Percentiles rank a stretch among this genome's conserved stretches.
Conservation (phyloP, 1,284 basidiomycete species). For the Trichosporon sp. region DNA sequence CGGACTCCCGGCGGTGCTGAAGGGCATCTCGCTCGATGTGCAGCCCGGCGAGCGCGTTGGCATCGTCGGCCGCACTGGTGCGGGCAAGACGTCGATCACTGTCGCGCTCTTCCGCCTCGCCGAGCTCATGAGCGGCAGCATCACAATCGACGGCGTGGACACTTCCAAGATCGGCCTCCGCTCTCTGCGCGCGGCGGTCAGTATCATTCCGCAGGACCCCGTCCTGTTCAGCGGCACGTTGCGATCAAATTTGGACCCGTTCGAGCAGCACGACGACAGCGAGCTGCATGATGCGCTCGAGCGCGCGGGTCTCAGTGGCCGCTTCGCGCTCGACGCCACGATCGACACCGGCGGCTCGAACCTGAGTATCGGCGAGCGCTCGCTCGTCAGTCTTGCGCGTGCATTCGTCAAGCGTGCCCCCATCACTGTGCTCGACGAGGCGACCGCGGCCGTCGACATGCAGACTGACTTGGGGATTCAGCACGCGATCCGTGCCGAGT, state of each 20-base stretch:
- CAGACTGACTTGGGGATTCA: constrained; percentile 73
- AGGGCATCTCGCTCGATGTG: constrained; percentile 49
- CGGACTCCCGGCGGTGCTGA: constrained; percentile 59
- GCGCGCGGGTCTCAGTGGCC: constrained; percentile 64
- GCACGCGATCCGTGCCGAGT: constrained; percentile 66
- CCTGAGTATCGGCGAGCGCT: constrained; percentile 65
- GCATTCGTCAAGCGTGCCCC: constrained; percentile 64
- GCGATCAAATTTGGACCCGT: constrained; percentile 68
- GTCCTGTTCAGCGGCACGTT: constrained; percentile 61
- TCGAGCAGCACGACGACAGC: constrained; percentile 71
- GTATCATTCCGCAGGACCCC: constrained; percentile 66
- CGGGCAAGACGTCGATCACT: constrained; percentile 58
- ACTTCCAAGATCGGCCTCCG: constrained; percentile 57
- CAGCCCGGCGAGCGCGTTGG: constrained; percentile 56
- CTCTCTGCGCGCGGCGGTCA: constrained; percentile 49
- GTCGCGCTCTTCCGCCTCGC: constrained; percentile 58
- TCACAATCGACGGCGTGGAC: constrained; percentile 60
- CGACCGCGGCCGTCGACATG: constrained; percentile 59
- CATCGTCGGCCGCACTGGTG: constrained; percentile 58
- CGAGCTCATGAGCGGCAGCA: constrained; percentile 53
- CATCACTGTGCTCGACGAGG: constrained; percentile 64
- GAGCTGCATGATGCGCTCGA: constrained; percentile 75
- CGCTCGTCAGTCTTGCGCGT: constrained; percentile 67
- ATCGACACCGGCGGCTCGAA: constrained; percentile 70
- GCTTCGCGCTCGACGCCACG: constrained; percentile 63